Evolutionary conservation across 192 early-diverging fungal species (phyloP).

Genomic region (Chytriomyces hyalinus): DNA sequence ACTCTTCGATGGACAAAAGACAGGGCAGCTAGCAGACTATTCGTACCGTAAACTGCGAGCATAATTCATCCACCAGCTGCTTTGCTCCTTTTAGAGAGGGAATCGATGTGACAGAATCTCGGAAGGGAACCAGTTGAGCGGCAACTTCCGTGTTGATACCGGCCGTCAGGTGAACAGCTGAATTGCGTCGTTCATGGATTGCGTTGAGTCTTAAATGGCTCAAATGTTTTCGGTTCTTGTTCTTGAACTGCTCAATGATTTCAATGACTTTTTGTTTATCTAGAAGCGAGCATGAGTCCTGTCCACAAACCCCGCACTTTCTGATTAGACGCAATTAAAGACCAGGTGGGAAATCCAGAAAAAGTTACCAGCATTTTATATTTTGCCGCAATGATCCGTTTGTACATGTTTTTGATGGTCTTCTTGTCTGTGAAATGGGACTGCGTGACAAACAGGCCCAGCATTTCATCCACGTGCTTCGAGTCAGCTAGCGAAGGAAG

Average conservation of each 20-base stretch:
- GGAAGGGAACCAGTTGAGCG: constrained; percentile 10
- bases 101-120: background rate
- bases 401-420: constrained; percentile 1
- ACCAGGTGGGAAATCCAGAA: no score
- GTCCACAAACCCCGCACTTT: no score
- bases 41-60: constrained; percentile 1
- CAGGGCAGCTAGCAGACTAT: no score
- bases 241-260: constrained; percentile 26
- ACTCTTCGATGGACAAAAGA: no score
- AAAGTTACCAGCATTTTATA: constrained; percentile 10
- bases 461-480: constrained; percentile 14
- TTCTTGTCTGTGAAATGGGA: background rate
- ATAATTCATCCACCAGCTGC: constrained; percentile 24
- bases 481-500: background rate
- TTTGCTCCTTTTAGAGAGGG: background rate
- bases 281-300: background rate
- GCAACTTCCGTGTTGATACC: background rate
- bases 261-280: constrained; percentile 17
- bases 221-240: background rate
- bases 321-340: no score
- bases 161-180: background rate
- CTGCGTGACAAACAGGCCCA: background rate
- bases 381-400: background rate
- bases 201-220: background rate
- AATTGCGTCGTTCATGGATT: background rate